Percentiles rank a stretch among this genome's conserved stretches.
phyloP scores from a whole-genome alignment of 31 red algal genomes.

The Endocladia muricata region DNA sequence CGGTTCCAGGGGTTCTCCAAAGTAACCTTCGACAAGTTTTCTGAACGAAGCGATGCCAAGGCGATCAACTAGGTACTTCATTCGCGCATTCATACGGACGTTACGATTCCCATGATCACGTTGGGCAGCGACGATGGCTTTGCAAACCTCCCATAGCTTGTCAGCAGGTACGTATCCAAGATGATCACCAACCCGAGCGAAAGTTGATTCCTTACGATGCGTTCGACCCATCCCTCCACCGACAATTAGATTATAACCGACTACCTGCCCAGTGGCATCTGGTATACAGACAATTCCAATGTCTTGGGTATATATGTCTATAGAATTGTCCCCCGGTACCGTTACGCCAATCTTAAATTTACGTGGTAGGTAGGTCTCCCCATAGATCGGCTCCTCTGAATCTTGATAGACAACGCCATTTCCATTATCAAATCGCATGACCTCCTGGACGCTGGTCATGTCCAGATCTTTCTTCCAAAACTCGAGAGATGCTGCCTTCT shows the following conservation, averaged over 20 bases:
- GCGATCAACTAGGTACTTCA: conserved; percentile 97
- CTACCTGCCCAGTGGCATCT: conserved; percentile 51
- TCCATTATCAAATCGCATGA: conserved; percentile 86
- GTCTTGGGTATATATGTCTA: conserved; percentile 98
- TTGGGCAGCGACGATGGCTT: conserved; percentile 96
- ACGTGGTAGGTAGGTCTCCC: conserved; percentile 88
- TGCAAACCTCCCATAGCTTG: conserved; percentile 76
- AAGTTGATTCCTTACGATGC: conserved; percentile 91
- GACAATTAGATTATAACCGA: conserved; percentile 91
- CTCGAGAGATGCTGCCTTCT: conserved; percentile 90
- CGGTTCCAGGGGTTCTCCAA: conserved; percentile 73
- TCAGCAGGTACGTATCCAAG: conserved; percentile 85
- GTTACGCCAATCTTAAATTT: conserved; percentile 99
- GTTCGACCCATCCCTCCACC: conserved; percentile 97
- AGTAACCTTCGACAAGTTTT: conserved; percentile 83
- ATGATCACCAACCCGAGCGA: conserved; percentile 90
- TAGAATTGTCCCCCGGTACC: conserved; percentile 94
- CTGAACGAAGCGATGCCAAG: conserved; percentile 91
- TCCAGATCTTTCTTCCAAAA: conserved; percentile 96
- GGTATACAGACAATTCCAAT: conserved; percentile 90
- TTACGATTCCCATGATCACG: conserved; percentile 96
- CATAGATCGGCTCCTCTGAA: conserved; percentile 93
- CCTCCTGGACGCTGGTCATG: conserved; percentile 72
- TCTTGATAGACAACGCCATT: conserved; percentile 67
- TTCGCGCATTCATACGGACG: conserved; percentile 83